Evolutionary conservation across 1,284 basidiomycete genomes (phyloP).

Genomic region (Agaricales sp.): DNA sequence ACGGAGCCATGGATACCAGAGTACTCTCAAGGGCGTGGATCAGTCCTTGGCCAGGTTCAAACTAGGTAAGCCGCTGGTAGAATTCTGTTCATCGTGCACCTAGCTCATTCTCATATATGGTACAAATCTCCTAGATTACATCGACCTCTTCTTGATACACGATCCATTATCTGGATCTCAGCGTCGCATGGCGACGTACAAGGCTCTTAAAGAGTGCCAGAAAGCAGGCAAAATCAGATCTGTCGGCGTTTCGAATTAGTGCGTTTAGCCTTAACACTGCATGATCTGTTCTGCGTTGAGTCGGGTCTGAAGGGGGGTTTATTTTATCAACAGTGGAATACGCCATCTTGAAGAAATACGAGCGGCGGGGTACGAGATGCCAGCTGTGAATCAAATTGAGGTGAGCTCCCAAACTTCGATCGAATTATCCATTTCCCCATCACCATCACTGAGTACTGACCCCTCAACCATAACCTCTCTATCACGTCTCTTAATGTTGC

Average conservation of each 20-base stretch:
- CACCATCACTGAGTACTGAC: neutral
- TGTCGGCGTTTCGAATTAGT: slow-evolving; percentile 79
- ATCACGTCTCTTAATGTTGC: slow-evolving; percentile 3
- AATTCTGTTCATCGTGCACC: slow-evolving; percentile 1
- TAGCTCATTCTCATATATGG: slow-evolving; percentile 45
- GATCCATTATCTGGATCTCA: slow-evolving; percentile 52
- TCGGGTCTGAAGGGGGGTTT: neutral
- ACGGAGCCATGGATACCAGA: slow-evolving; percentile 23
- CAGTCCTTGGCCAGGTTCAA: slow-evolving; percentile 27
- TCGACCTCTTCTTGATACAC: slow-evolving; percentile 76
- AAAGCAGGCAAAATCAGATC: slow-evolving; percentile 55
- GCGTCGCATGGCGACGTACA: slow-evolving; percentile 53
- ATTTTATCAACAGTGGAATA: slow-evolving; percentile 41
- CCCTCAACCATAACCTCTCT: slow-evolving; percentile 6
- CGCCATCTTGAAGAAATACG: slow-evolving; percentile 74
- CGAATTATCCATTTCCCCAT: neutral
- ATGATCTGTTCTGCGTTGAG: slow-evolving; percentile 3
- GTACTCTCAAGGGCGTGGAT: slow-evolving; percentile 23
- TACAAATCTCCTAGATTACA: slow-evolving; percentile 44
- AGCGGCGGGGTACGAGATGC: slow-evolving; percentile 46
- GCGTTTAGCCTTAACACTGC: slow-evolving; percentile 15
- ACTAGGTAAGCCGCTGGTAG: slow-evolving; percentile 16
- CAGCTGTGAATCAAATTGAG: slow-evolving; percentile 82
- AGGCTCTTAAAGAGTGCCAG: slow-evolving; percentile 48
- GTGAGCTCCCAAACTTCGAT: slow-evolving; percentile 27